These are phyloP conservation scores for Holtermannia corniformis DNA, from an alignment of 768 basidiomycete genomes.

Conservation along the genomic window DNA sequence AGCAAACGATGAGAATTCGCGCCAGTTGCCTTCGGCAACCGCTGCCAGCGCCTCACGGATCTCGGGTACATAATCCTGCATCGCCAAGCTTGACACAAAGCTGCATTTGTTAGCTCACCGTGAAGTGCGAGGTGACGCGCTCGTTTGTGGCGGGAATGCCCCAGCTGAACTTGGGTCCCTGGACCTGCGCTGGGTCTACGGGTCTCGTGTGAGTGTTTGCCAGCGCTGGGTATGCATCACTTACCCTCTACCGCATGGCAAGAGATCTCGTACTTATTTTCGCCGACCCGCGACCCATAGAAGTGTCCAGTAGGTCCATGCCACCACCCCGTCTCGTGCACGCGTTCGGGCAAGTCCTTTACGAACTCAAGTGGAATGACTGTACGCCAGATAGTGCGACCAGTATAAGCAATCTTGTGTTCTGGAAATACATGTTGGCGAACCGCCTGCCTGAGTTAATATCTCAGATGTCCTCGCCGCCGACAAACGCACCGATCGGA, in stretches of 20 bases:
- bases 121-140: neutral
- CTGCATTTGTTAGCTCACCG: neutral
- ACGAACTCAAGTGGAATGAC: neutral
- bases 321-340: neutral
- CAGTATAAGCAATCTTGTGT: slow-evolving; percentile 1
- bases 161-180: slow-evolving; percentile 4
- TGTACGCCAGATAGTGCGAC: slow-evolving; percentile 1
- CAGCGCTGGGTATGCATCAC: neutral
- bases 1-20: slow-evolving; percentile 3
- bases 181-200: neutral
- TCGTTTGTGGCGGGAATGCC: slow-evolving; percentile 3
- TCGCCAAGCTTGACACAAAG: neutral
- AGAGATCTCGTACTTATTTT: slow-evolving; percentile 3
- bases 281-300: neutral
- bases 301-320: neutral
- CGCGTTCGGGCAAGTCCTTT: neutral
- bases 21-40: neutral
- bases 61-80: neutral
- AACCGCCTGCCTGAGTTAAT: slow-evolving; percentile 1
- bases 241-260: neutral
- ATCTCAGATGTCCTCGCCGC: neutral
- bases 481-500: slow-evolving; percentile 4
- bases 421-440: slow-evolving; percentile 1
- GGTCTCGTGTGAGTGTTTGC: neutral
- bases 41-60: slow-evolving; percentile 1